Percentiles rank a stretch among this genome's conserved stretches.
Conservation (phyloP, 805 yeast genomes). For the Yarrowia divulgata region DNA sequence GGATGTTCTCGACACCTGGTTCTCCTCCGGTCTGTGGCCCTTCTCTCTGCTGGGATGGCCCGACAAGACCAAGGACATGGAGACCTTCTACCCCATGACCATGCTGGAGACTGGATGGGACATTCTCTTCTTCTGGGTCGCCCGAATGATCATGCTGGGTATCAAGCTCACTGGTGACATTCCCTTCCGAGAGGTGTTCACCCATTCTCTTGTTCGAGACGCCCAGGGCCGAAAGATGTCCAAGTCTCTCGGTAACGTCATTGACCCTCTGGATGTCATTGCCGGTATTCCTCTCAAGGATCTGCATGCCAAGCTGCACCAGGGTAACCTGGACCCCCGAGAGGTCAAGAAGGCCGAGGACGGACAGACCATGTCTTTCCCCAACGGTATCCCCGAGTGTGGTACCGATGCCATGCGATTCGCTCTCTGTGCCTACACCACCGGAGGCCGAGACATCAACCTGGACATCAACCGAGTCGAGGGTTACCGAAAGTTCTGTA, state of each 20-base stretch:
- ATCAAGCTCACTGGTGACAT: slow-evolving; percentile 86
- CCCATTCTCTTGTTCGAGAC: slow-evolving; percentile 98
- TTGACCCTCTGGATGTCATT: slow-evolving; percentile 95
- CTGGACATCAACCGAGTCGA: slow-evolving; percentile 95
- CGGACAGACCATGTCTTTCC: slow-evolving; percentile 90
- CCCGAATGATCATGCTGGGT: slow-evolving; percentile 93
- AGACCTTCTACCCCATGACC: slow-evolving; percentile 84
- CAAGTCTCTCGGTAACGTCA: slow-evolving; percentile 93
- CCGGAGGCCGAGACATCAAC: slow-evolving; percentile 98
- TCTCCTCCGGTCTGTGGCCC: slow-evolving; percentile 98
- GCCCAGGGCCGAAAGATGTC: slow-evolving; percentile 99
- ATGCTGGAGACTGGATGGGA: slow-evolving; percentile 99
- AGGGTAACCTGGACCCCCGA: slow-evolving; percentile 87
- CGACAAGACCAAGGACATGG: slow-evolving; percentile 70
- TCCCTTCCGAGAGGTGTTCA: slow-evolving; percentile 96
- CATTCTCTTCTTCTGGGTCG: slow-evolving; percentile 98
- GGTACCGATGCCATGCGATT: slow-evolving; percentile 99
- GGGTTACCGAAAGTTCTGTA: slow-evolving; percentile 99
- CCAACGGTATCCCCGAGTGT: slow-evolving; percentile 98
- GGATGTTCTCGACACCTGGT: slow-evolving; percentile 98
- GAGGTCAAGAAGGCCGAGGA: slow-evolving; percentile 86
- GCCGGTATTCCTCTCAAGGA: slow-evolving; percentile 81
- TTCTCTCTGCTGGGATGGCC: slow-evolving; percentile 98
- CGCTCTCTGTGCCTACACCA: slow-evolving; percentile 96
- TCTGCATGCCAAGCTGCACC: slow-evolving; percentile 75